A percentile compares a stretch with the other conserved stretches of the same genome.
phyloP scores from a whole-genome alignment of 2,329 filamentous ascomycete species.

The Aspergillaceae sp. region DNA sequence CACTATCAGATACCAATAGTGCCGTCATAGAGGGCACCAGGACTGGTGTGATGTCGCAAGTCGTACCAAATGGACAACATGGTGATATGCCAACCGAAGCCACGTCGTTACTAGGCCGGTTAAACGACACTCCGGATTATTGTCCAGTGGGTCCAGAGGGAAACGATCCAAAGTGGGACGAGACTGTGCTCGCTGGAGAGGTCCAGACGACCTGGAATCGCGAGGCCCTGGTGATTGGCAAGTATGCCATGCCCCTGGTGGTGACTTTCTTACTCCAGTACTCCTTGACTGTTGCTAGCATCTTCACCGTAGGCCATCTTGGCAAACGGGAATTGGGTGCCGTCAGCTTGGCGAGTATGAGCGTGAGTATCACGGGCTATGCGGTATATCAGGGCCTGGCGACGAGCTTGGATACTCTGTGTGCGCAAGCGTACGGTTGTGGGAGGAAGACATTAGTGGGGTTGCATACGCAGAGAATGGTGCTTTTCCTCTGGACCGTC shows the following conservation, averaged over 20 bases:
- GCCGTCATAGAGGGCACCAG: too few species aligned
- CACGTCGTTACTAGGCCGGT: constrained; percentile 40
- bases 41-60: too few species aligned
- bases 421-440: constrained; percentile 86
- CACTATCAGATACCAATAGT: too few species aligned
- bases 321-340: constrained; percentile 63
- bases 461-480: constrained; percentile 72
- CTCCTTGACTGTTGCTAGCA: constrained; percentile 71
- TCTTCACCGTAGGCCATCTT: constrained; percentile 69
- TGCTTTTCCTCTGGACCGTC: constrained; percentile 64
- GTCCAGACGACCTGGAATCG: constrained; percentile 88
- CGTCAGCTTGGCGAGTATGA: constrained; percentile 65
- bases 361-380: constrained; percentile 68
- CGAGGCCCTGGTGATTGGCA: constrained; percentile 70
- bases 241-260: constrained; percentile 63
- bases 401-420: constrained; percentile 85
- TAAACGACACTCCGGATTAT: constrained; percentile 38
- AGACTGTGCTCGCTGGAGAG: constrained; percentile 68
- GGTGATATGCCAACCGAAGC: constrained; percentile 32
- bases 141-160: constrained; percentile 43
- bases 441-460: constrained; percentile 84
- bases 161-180: constrained; percentile 70
- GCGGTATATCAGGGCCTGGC: constrained; percentile 73
- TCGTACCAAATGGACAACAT: neutral
- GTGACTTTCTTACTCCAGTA: constrained; percentile 72